Conservation (phyloP, 805 yeast genomes). For the Torulaspora maleeae region DNA sequence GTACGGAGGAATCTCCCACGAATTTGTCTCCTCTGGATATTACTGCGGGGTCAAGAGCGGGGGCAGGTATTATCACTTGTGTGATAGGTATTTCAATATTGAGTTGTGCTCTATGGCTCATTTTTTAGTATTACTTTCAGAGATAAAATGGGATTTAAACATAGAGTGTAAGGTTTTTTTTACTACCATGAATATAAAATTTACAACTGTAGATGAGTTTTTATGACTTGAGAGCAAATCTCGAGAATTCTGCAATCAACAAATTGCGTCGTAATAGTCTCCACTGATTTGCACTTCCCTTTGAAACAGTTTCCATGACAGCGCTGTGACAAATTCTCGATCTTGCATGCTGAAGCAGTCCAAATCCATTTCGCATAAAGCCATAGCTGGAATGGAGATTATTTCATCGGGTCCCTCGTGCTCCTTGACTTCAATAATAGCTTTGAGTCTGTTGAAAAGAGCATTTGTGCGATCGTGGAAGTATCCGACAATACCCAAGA, state of each 20-base stretch:
- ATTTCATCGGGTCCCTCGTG: slow-evolving; percentile 11
- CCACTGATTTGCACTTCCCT: slow-evolving; percentile 12
- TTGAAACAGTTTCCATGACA: slow-evolving; percentile 25
- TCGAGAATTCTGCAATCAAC: not conserved
- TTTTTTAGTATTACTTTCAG: slow-evolving; percentile 17
- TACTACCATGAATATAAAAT: not conserved
- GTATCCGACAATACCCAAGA: slow-evolving; percentile 15
- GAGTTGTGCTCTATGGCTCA: slow-evolving; percentile 44
- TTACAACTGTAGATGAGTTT: not conserved
- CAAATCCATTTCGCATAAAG: slow-evolving; percentile 23
- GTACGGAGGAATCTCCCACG: slow-evolving; percentile 43
- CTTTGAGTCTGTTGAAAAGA: slow-evolving; percentile 17
- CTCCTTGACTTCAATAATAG: slow-evolving; percentile 16
- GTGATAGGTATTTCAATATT: slow-evolving; percentile 46
- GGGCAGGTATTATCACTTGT: slow-evolving; percentile 65
- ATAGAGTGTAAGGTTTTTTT: not conserved
- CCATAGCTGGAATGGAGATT: slow-evolving; percentile 18
- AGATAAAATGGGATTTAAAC: not conserved
- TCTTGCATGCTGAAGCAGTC: slow-evolving; percentile 36
- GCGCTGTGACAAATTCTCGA: slow-evolving; percentile 20
- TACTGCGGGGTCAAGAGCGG: slow-evolving; percentile 51
- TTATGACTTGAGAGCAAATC: not conserved
- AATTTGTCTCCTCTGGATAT: slow-evolving; percentile 40
- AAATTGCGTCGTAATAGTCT: slow-evolving; percentile 11
- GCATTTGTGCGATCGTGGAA: slow-evolving; percentile 20